These are phyloP conservation scores for Hanseniaspora hatyaiensis DNA, from an alignment of 805 yeast species.

Conservation along the genomic window DNA sequence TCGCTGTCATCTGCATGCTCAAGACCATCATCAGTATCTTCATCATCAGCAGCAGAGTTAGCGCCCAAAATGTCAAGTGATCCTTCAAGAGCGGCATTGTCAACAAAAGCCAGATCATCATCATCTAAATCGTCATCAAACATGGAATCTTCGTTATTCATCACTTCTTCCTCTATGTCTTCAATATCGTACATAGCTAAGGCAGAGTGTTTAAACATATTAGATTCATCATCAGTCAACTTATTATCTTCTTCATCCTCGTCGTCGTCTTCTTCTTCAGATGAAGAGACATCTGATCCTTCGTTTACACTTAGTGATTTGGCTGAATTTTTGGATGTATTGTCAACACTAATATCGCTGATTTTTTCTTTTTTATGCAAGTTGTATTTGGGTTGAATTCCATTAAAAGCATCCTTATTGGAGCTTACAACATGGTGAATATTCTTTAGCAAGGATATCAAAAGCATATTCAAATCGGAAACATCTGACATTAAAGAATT, in stretches of 20 bases:
- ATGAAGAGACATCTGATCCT: constrained; percentile 41
- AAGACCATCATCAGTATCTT: constrained; percentile 28
- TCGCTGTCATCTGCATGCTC: constrained; percentile 29
- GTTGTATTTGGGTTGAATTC: neutral
- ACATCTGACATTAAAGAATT: constrained; percentile 24
- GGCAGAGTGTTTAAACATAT: constrained; percentile 76
- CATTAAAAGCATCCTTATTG: neutral
- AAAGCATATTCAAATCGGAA: constrained; percentile 1
- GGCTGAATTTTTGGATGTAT: no score
- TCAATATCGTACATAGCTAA: constrained; percentile 87
- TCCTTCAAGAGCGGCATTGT: constrained; percentile 26
- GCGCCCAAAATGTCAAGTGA: constrained; percentile 29
- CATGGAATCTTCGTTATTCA: constrained; percentile 37
- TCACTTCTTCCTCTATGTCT: constrained; percentile 52
- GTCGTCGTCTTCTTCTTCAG: constrained; percentile 49
- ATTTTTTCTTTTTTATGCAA: neutral
- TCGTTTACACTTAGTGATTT: constrained; percentile 25
- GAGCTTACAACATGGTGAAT: neutral
- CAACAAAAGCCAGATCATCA: constrained; percentile 33
- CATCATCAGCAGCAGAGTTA: constrained; percentile 26
- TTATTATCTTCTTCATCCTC: constrained; percentile 45
- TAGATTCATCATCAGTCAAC: constrained; percentile 48
- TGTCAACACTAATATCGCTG: no score
- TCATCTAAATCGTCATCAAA: constrained; percentile 36
- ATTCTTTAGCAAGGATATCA: neutral